Conservation (phyloP, 2,329 filamentous ascomycete species). For the Coniochaeta sp. region DNA sequence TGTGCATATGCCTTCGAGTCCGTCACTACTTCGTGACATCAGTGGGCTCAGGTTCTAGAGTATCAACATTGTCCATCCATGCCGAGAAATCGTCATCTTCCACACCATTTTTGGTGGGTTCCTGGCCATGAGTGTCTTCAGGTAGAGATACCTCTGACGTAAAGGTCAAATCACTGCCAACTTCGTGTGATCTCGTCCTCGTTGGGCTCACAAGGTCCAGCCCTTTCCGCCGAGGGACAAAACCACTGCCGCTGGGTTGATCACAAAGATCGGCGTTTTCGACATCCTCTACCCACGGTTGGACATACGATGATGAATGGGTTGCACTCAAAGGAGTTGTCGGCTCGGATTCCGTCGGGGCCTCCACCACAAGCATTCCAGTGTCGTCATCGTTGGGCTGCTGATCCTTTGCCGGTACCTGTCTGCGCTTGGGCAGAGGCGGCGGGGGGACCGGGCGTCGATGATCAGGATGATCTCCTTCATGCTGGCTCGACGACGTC, state of each 20-base stretch:
- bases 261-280: conserved; percentile 16
- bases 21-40: neutral
- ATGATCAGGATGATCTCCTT: conserved; percentile 10
- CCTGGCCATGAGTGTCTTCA: neutral
- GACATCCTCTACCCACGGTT: conserved; percentile 26
- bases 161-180: neutral
- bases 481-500: conserved; percentile 5
- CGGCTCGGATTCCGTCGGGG: conserved; percentile 55
- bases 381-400: conserved; percentile 37
- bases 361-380: conserved; percentile 55
- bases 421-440: conserved; percentile 39
- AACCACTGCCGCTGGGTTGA: neutral
- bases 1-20: neutral
- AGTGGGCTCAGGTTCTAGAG: conserved; percentile 1
- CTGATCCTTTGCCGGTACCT: conserved; percentile 21
- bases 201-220: neutral
- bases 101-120: neutral
- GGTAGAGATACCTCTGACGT: neutral
- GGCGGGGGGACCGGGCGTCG: conserved; percentile 32
- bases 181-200: neutral
- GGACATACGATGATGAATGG: conserved; percentile 14
- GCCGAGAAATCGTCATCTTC: conserved; percentile 21
- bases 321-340: conserved; percentile 38
- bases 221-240: neutral
- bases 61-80: conserved; percentile 23